phyloP scores from a whole-genome alignment of 2,329 filamentous ascomycete genomes.

The Cytospora mali region DNA sequence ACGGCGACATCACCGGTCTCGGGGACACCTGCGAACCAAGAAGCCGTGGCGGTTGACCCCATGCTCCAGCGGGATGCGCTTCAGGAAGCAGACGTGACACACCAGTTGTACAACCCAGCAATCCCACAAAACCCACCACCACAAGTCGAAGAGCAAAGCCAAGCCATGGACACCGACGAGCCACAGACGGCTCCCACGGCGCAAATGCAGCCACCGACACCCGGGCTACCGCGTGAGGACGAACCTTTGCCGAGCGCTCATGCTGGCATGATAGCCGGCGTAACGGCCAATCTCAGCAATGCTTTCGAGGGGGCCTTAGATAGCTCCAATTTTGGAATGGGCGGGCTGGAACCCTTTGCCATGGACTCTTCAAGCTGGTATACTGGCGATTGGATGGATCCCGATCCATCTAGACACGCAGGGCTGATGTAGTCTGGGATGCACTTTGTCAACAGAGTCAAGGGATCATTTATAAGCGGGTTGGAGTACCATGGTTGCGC shows the following conservation, averaged over 20 bases:
- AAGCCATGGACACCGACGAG: constrained; percentile 30
- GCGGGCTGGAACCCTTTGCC: constrained; percentile 32
- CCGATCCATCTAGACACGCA: constrained; percentile 19
- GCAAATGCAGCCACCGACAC: constrained; percentile 22
- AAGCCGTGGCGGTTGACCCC: constrained; percentile 25
- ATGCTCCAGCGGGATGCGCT: constrained; percentile 28
- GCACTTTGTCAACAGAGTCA: background rate
- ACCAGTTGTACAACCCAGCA: constrained; percentile 27
- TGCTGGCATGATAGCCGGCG: constrained; percentile 27
- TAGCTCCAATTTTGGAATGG: constrained; percentile 37
- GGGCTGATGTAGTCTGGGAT: constrained; percentile 21
- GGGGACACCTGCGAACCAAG: constrained; percentile 20
- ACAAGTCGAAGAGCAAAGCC: constrained; percentile 19
- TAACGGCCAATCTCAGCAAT: constrained; percentile 36
- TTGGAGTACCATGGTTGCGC: background rate
- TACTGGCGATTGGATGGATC: constrained; percentile 27
- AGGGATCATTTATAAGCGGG: background rate
- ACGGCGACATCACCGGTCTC: constrained; percentile 23
- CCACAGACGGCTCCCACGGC: constrained; percentile 22
- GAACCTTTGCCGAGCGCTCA: constrained; percentile 22
- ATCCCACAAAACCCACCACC: constrained; percentile 24
- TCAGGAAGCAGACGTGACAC: constrained; percentile 28
- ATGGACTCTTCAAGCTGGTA: constrained; percentile 31
- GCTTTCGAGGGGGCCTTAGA: constrained; percentile 40
- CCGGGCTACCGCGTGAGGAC: constrained; percentile 26